Percentiles rank a stretch among this genome's conserved stretches.
Evolutionary conservation across 805 yeast species (phyloP).

Genomic region (Cyberlindnera mississippiensis): DNA sequence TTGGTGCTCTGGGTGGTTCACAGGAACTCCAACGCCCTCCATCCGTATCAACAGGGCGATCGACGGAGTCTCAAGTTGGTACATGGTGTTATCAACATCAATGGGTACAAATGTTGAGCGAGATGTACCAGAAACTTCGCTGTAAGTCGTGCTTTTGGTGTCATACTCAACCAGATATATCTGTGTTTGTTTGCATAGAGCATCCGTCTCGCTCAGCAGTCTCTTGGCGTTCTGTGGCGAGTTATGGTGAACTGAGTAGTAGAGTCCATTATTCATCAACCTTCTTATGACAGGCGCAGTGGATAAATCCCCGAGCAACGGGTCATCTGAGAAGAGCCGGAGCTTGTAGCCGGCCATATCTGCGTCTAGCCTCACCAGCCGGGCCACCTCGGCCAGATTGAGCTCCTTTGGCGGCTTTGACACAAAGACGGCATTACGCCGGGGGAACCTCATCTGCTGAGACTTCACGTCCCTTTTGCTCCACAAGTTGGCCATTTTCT

Average conservation of each 20-base stretch:
- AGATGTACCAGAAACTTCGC: neutral
- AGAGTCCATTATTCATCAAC: conserved; percentile 20
- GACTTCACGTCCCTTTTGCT: neutral
- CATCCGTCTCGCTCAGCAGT: conserved; percentile 1
- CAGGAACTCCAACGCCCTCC: conserved; percentile 20
- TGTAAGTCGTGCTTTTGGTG: neutral
- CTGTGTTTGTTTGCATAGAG: neutral
- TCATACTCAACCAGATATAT: conserved; percentile 1
- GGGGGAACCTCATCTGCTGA: neutral
- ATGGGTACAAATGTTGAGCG: conserved; percentile 6
- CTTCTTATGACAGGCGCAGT: conserved; percentile 16
- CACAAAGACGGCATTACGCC: conserved; percentile 10
- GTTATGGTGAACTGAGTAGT: conserved; percentile 19
- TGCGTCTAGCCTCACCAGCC: conserved; percentile 14
- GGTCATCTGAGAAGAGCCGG: conserved; percentile 16
- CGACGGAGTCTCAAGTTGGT: conserved; percentile 12
- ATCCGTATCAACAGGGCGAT: conserved; percentile 16
- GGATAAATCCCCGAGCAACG: conserved; percentile 3
- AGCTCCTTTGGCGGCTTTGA: conserved; percentile 17
- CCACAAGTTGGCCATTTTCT: neutral
- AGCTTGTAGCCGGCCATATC: conserved; percentile 9
- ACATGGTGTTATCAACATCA: conserved; percentile 6
- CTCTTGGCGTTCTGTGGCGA: conserved; percentile 8
- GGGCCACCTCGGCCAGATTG: conserved; percentile 17
- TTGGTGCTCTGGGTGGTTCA: conserved; percentile 10